Conservation (phyloP, 1,139 yeast species). For the Meyerozyma smithsonii region DNA sequence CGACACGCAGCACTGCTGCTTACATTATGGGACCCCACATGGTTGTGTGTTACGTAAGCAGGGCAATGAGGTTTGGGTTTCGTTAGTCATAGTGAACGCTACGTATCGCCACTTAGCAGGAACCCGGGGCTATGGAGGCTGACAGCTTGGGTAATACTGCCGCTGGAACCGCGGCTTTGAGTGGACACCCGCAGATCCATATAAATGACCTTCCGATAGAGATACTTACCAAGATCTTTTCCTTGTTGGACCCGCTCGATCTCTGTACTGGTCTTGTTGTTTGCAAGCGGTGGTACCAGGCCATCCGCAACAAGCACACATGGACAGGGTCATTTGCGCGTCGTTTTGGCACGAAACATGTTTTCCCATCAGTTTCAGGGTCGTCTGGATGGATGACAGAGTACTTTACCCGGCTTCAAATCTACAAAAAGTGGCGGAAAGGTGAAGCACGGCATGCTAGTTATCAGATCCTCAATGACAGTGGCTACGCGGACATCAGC, state of each 20-base stretch:
- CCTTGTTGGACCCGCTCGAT: constrained; percentile 53
- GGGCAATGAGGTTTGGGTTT: not conserved
- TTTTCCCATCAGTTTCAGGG: constrained; percentile 55
- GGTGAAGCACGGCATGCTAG: constrained; percentile 30
- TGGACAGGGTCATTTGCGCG: constrained; percentile 57
- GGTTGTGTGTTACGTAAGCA: not conserved
- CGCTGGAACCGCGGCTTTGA: not conserved
- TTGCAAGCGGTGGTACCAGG: constrained; percentile 47
- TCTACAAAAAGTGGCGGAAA: constrained; percentile 49
- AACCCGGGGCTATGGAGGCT: not conserved
- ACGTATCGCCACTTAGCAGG: not conserved
- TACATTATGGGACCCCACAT: no score
- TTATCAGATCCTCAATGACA: constrained; percentile 26
- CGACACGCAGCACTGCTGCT: no score
- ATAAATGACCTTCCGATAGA: constrained; percentile 53
- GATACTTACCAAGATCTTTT: constrained; percentile 49
- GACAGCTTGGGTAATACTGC: not conserved
- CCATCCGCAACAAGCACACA: constrained; percentile 52
- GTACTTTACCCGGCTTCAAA: constrained; percentile 42
- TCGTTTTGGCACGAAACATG: constrained; percentile 35
- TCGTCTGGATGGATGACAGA: constrained; percentile 54
- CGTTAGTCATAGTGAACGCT: not conserved
- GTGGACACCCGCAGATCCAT: not conserved
- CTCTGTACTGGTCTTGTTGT: constrained; percentile 47
- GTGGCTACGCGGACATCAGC: constrained; percentile 22